Conservation (phyloP, 2,329 filamentous ascomycete genomes). For the Pestalotiopsis sp. region DNA sequence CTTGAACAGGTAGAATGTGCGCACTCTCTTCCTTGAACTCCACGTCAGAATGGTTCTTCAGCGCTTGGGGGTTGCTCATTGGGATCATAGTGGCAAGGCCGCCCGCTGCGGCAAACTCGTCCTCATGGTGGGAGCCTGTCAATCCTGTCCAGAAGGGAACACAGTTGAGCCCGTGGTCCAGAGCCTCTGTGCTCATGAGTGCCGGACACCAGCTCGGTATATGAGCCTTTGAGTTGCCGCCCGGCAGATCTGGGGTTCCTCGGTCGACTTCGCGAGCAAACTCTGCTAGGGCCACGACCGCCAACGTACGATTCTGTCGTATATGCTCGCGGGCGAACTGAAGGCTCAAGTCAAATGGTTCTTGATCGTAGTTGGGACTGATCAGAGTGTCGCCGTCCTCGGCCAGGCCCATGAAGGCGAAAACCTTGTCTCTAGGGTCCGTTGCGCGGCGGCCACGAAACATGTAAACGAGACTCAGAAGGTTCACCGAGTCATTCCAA, state of each 20-base stretch:
- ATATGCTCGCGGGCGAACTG: background rate
- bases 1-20: background rate
- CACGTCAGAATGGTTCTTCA: too few species aligned
- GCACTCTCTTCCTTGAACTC: too few species aligned
- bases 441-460: background rate
- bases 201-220: background rate
- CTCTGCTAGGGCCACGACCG: background rate
- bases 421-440: background rate
- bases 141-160: background rate
- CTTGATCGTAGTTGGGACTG: background rate
- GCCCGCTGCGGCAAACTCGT: background rate
- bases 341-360: background rate
- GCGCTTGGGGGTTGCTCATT: background rate
- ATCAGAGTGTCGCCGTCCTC: background rate
- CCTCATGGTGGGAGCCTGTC: background rate
- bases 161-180: background rate
- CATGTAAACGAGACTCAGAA: background rate
- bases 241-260: background rate
- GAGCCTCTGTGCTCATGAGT: background rate
- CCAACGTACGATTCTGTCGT: background rate
- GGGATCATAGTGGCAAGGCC: background rate
- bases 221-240: background rate
- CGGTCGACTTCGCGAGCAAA: background rate
- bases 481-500: background rate
- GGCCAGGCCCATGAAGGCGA: background rate